Base-by-base conservation (phyloP, 192 early-diverging fungal genomes). In the Coemansia sp. region DNA sequence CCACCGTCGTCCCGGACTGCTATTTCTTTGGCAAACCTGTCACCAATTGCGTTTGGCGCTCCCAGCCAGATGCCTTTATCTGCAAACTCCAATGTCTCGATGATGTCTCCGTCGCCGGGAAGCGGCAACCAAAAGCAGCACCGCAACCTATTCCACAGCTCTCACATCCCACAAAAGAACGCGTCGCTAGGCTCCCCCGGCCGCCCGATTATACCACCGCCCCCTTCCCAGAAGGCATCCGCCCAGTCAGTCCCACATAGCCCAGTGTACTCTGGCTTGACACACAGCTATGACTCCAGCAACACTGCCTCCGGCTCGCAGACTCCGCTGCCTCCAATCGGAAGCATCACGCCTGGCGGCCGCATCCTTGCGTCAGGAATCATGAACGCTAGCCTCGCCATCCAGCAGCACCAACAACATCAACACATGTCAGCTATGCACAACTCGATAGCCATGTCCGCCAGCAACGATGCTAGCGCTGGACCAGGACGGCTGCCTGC, bases 291-390 rank as follows among this genome's bases (percentile, higher is more conserved):
- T 36, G 33, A 34, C 29, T 19, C 4, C 29, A 57, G 55, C 34
- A 36, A n/a, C 32, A 34, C 17, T 36, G 34, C 55, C 8, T 57
- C 43, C 9, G 53, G 29, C 13, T 41, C 60, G 1, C 62, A 60
- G 40, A 54, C 62, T 19, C 58, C 69, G 56, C 62, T 71, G 36
- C 69, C 69, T 49, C 62, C 69, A 15, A 65, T 71, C 33, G 69
- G 69, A 40, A 29, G 61, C 48, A 49, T 71, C 17, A 40, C 62
- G 5, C 62, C 69, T 2, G 58, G 55, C 4, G 34, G 55, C 34
- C 55, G 55, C 14, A 32, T 57, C 13, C 34, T 57, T 36, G 15
- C 48, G 32, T 36, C 62, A 32, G n/a, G 53, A n/a, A 49, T 23
- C 53, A 41, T 40, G 23, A 38, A 35, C 54, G 6, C 25, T 42